A percentile compares a stretch with the other conserved stretches of the same genome.
Evolutionary conservation across 2,329 filamentous ascomycete species (phyloP).

Genomic region (Neocucurbitaria cava): DNA sequence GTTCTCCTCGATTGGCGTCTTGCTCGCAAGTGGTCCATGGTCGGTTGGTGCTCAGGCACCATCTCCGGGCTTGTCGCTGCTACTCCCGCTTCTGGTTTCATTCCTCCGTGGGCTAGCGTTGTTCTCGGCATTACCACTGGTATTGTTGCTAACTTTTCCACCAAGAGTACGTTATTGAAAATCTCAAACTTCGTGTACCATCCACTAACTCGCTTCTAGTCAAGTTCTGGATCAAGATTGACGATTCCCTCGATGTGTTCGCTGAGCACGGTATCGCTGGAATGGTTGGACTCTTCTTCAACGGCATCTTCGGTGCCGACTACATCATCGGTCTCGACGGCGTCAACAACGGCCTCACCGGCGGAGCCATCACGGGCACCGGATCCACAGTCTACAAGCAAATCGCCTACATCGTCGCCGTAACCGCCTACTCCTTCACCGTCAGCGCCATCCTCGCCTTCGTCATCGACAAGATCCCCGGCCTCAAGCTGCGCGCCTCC

Average conservation of each 20-base stretch:
- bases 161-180: constrained; percentile 73
- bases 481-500: constrained; percentile 78
- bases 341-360: constrained; percentile 67
- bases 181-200: neutral
- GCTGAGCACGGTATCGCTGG: constrained; percentile 88
- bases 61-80: constrained; percentile 89
- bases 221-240: constrained; percentile 78
- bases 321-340: constrained; percentile 79
- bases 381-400: constrained; percentile 80
- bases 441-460: constrained; percentile 78
- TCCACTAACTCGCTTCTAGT: constrained; percentile 51
- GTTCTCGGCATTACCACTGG: constrained; percentile 68
- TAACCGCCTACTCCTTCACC: constrained; percentile 72
- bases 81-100: constrained; percentile 81
- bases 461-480: constrained; percentile 76
- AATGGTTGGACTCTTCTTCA: constrained; percentile 79
- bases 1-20: constrained; percentile 94
- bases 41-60: constrained; percentile 89
- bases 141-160: constrained; percentile 80
- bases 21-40: constrained; percentile 92
- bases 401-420: constrained; percentile 75
- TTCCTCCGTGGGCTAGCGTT: constrained; percentile 71
- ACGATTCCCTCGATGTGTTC: constrained; percentile 90
- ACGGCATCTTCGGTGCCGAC: constrained; percentile 76
- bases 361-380: constrained; percentile 76